These are phyloP conservation scores for Leptographium wingfieldii DNA, from an alignment of 2,329 filamentous ascomycete genomes.

Conservation along the genomic window DNA sequence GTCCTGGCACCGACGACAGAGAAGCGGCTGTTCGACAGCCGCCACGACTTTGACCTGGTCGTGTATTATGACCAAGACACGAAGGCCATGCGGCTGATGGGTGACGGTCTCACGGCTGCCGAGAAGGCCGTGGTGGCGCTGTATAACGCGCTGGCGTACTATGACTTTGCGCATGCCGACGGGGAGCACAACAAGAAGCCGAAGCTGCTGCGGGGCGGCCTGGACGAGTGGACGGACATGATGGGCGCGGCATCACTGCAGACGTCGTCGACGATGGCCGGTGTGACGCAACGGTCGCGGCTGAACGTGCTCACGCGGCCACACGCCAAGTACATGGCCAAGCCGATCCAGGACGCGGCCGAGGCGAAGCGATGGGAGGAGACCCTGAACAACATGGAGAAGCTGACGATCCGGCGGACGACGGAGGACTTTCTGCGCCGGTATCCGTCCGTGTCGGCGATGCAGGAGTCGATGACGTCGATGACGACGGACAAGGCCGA, in stretches of 20 bases:
- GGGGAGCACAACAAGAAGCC: constrained; percentile 38
- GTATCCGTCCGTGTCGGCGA: constrained; percentile 58
- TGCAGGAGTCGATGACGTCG: constrained; percentile 47
- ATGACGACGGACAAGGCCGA: background rate
- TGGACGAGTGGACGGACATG: constrained; percentile 79
- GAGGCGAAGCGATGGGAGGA: constrained; percentile 76
- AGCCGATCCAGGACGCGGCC: constrained; percentile 59
- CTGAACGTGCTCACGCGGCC: constrained; percentile 19
- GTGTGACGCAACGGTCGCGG: constrained; percentile 6
- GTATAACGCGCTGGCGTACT: constrained; percentile 68
- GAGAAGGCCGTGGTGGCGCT: constrained; percentile 55
- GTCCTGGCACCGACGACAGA: constrained; percentile 64
- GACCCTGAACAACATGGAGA: constrained; percentile 46
- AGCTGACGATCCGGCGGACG: constrained; percentile 47
- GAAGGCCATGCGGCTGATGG: constrained; percentile 34
- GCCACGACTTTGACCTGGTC: constrained; percentile 70
- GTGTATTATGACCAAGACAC: constrained; percentile 79
- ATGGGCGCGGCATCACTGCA: constrained; percentile 55
- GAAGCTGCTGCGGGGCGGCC: constrained; percentile 66
- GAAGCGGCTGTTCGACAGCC: constrained; percentile 56
- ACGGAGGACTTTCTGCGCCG: constrained; percentile 76
- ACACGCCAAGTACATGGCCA: constrained; percentile 36
- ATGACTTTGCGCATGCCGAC: constrained; percentile 43
- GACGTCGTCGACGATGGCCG: constrained; percentile 20
- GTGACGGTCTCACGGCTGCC: constrained; percentile 6